Evolutionary conservation across 1,284 basidiomycete genomes (phyloP), one percentile per base, ranked within the genome.

Genomic region (Coniferiporia sulphurascens): DNA sequence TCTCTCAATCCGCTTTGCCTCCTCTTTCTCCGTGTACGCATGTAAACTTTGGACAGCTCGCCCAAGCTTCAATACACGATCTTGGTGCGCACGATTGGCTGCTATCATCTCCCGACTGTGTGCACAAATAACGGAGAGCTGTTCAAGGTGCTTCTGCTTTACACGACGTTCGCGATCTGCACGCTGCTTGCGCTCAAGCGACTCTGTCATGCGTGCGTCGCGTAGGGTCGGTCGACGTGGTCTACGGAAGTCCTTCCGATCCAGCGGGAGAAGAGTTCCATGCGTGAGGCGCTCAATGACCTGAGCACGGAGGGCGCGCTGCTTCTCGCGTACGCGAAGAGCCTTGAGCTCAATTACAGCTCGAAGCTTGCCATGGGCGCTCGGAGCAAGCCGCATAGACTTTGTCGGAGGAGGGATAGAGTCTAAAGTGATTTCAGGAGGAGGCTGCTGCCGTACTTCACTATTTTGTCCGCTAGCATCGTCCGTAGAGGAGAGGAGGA

Each of bases 1-100:
- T 62, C 95, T 82, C 75, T 99, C 97, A 66, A 99, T 91, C 41
- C 96, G 84, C 75, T 97, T 95, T 79, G 98, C 95, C 80, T 99
- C 98, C 77, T 99, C 96, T 79, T 95, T 96, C 79, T 99, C 95
- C 0, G 95, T 97, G 60, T 86, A 83, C 27, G 80, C 78, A 74
- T 98, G 95, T 76, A 98, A 91, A 57, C 83, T 86, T 52, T 90
- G 78, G 22, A 99, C 93, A 5, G 95, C 84, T 65, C 90, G 89
- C 64, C 93, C 91, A 21, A 97, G 87, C 62, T 91, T 87, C 51
- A 82, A 75, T 65, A 95, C 82, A 64, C 95, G 91, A 52, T 95
- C 91, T 70, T 89, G 81, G 38, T 85, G 81, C 46, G 74, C 69
- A 59, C 84, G 79, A 68, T 86, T 86, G 50, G 79, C 83, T 5